Base-by-base conservation (phyloP, 768 basidiomycete genomes). In the Rhizopogon vinicolor region DNA sequence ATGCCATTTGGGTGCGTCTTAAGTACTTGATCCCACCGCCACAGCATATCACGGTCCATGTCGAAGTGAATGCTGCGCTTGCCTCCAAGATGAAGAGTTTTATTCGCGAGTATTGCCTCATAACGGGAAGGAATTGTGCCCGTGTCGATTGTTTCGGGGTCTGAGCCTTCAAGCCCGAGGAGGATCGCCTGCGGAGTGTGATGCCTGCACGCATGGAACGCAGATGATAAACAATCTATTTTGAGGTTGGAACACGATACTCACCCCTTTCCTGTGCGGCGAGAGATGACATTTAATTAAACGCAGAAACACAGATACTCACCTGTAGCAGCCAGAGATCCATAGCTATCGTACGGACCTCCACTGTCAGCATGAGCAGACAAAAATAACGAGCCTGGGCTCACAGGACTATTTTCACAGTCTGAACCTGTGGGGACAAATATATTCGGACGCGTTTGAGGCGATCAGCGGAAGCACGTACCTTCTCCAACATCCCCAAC, bases 1-100 rank as follows among this genome's bases (percentile, higher is more conserved):
- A 98, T 95, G 43, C 95, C 95, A 65, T 96, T 96, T 0, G 92
- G 87, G 65, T 92, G 90, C 0, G 90, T 91, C 68, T 87, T 87
- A 28, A 94, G 80, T n/a, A 93, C 87, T 51, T 89, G 84, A 63
- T 93, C 89, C 84, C 85, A 92, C 25, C 87, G 78, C 93, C 93
- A 96, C 22, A 93, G 74, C 91, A 98, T 92, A 67, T 98, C 96
- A 28, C 82, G 78, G 58, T 93, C 85, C 81, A 91, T 88, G 68
- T 94, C 89, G 63, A 91, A 98, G 46, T 79, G 71, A 58, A 98
- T 90, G n/a, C 77, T 74, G 55, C 89, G 87, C 48, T 77, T 75
- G 7, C 92, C 93, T 13, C 79, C 86, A 5, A 98, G 80, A 44
- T 84, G 68, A 14, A 96, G 79, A 5, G 71, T 73, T 66, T 89